Evolutionary conservation across 148 eudicot species (phyloP).

Genomic region (Rhododendron simsii): DNA sequence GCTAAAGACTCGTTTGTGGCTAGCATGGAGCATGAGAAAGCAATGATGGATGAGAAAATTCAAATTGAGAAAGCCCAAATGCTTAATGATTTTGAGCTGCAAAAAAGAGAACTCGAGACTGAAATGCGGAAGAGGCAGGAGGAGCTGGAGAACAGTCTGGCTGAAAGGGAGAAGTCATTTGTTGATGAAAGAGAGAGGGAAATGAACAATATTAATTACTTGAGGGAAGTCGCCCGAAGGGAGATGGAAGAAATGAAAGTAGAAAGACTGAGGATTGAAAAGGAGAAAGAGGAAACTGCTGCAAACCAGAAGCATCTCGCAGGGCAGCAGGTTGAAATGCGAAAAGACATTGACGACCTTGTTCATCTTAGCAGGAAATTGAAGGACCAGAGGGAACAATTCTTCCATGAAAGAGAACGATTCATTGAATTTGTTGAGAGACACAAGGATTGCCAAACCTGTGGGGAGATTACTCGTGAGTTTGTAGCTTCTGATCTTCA

Average conservation of each 20-base stretch:
- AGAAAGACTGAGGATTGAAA: conserved; percentile 52
- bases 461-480: conserved; percentile 67
- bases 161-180: conserved; percentile 53
- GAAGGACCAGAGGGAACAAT: conserved; percentile 87
- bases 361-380: conserved; percentile 65
- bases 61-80: conserved; percentile 58
- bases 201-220: conserved; percentile 50
- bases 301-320: conserved; percentile 67
- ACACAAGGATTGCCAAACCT: conserved; percentile 55
- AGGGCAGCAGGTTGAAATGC: conserved; percentile 66
- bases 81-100: conserved; percentile 64
- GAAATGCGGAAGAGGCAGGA: conserved; percentile 56
- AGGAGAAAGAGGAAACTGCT: conserved; percentile 57
- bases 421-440: conserved; percentile 74
- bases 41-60: conserved; percentile 49
- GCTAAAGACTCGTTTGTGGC: conserved; percentile 76
- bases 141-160: conserved; percentile 54
- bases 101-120: conserved; percentile 63
- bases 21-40: conserved; percentile 76
- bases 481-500: conserved; percentile 78
- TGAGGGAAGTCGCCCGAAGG: conserved; percentile 53
- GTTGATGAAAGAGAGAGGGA: conserved; percentile 71
- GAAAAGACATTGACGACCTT: conserved; percentile 80
- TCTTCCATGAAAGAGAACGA: conserved; percentile 72
- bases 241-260: conserved; percentile 76